Evolutionary conservation across 768 basidiomycete species (phyloP).

Genomic region (Suillus plorans): DNA sequence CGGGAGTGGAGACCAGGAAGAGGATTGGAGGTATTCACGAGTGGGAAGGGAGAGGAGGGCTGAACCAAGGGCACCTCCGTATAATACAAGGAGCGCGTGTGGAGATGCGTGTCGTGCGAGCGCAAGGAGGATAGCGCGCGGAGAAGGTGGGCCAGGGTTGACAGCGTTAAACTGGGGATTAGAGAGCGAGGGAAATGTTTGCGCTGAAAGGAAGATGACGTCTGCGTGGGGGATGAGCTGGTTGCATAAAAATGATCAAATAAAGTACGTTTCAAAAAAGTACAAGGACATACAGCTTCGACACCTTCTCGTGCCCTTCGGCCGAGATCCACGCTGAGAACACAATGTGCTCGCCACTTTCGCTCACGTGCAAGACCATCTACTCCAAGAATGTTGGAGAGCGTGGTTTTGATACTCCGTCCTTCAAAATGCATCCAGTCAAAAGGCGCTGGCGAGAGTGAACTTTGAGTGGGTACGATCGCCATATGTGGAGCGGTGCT

Average conservation of each 20-base stretch:
- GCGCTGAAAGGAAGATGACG: constrained; percentile 63
- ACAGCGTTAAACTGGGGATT: constrained; percentile 48
- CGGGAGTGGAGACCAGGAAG: constrained; percentile 57
- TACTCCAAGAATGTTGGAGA: constrained; percentile 74
- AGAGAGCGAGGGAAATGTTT: constrained; percentile 24
- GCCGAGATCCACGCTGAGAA: constrained; percentile 79
- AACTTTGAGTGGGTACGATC: constrained; percentile 36
- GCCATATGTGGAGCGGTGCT: constrained; percentile 9
- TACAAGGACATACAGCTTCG: constrained; percentile 59
- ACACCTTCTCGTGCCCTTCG: constrained; percentile 73
- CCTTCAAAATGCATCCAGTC: constrained; percentile 90
- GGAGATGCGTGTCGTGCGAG: constrained; percentile 64
- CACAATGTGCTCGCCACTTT: constrained; percentile 80
- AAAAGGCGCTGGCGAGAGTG: constrained; percentile 71
- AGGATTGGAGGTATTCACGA: constrained; percentile 83
- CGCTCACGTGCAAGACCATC: constrained; percentile 82
- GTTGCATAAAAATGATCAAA: constrained; percentile 6
- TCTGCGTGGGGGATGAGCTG: constrained; percentile 84
- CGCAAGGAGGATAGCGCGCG: constrained; percentile 76
- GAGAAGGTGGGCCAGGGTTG: constrained; percentile 49
- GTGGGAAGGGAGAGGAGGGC: constrained; percentile 82
- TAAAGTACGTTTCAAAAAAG: background rate
- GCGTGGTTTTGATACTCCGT: constrained; percentile 73
- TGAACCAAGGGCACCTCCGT: constrained; percentile 80
- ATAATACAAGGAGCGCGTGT: constrained; percentile 77